Evolutionary conservation across 169 alveolate genomes (phyloP).

Genomic region (Plasmodium fragile): DNA sequence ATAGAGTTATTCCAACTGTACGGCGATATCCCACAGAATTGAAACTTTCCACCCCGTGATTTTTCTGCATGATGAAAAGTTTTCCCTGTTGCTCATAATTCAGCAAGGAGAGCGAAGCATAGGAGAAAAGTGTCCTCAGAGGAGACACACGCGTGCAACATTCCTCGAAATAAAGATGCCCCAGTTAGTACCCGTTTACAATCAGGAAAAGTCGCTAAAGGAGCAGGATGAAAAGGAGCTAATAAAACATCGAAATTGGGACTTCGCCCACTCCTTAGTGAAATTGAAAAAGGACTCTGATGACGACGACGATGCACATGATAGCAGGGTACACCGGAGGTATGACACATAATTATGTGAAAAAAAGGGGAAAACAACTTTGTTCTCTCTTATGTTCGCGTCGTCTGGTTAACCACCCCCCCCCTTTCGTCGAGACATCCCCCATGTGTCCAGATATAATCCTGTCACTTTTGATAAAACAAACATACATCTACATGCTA

Average conservation of each 20-base stretch:
- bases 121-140: background rate
- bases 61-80: background rate
- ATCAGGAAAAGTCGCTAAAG: slow-evolving; percentile 52
- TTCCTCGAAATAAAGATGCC: slow-evolving; percentile 24
- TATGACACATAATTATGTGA: background rate
- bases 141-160: background rate
- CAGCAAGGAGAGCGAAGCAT: background rate
- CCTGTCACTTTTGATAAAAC: background rate
- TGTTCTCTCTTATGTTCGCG: background rate
- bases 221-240: slow-evolving; percentile 41
- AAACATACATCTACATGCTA: background rate
- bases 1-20: background rate
- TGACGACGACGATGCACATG: slow-evolving; percentile 9
- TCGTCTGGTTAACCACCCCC: background rate
- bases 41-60: background rate
- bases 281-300: slow-evolving; percentile 4
- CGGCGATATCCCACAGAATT: background rate
- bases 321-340: slow-evolving; percentile 8
- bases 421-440: background rate
- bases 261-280: slow-evolving; percentile 19
- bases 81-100: background rate
- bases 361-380: background rate
- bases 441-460: background rate
- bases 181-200: slow-evolving; percentile 53
- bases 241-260: slow-evolving; percentile 56